Base-by-base conservation (phyloP, 176 grass and related monocot genomes). In the Juncus inflexus region DNA sequence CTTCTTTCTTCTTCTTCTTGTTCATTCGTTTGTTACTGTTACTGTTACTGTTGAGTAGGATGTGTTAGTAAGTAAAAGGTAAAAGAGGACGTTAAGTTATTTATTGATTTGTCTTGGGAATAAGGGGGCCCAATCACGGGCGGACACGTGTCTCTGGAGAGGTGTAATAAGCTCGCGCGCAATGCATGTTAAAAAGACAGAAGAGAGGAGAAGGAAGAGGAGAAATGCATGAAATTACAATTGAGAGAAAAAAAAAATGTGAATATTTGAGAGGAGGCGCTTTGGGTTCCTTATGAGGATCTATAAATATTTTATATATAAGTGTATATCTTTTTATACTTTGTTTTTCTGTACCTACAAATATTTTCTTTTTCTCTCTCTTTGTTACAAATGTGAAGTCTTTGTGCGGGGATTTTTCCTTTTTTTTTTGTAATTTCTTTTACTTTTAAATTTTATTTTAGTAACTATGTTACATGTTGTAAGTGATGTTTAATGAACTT, bases 61-160 rank as follows among this genome's bases (percentile, higher is more conserved):
- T 54, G 51, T 77, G 13, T 77, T 51, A 77, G 64, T 51, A 77
- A 50, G 64, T 77, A 47, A 64, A 76, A 55, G 42, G 51, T 67
- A 55, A 55, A 64, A 69, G 15, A 12, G 55, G 52, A 52, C 40
- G n/a, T 71, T 58, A 72, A 80, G 80, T 79, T 83, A 86, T 96
- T 96, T 88, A 88, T 91, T 96, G 70, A 88, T 96, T 88, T 86
- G 74, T 91, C 80, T 59, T 79, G 84, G 84, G 83, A 84, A 86
- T 86, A 74, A 82, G 82, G 65, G 83, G 79, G 66, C 65, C 64
- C 70, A 83, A 87, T 76, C 61, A 59, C 81, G 65, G 74, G 79
- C 75, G 72, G 67, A 78, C 41, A 86, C 68, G 16, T 69, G 58
- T 74, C 40, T 65, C 64, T 53, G 73, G 66, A 63, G 64, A 59